phyloP scores from a whole-genome alignment of 1,284 basidiomycete species.

The Malassezia nana region DNA sequence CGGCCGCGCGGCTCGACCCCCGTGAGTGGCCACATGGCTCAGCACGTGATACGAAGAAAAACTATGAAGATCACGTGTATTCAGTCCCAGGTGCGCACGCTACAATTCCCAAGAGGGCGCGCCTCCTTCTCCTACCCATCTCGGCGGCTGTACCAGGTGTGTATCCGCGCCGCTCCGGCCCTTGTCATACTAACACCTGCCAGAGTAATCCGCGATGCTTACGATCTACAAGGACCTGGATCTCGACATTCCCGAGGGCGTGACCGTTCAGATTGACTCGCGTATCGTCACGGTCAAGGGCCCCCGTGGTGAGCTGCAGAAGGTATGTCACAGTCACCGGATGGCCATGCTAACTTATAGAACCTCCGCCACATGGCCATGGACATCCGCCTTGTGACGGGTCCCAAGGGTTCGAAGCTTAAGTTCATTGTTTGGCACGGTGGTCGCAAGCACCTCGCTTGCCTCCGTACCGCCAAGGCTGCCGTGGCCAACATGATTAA shows the following conservation, averaged over 20 bases:
- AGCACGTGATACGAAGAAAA: neutral
- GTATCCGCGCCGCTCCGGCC: neutral
- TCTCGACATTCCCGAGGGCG: conserved; percentile 40
- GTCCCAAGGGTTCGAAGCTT: conserved; percentile 59
- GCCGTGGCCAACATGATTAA: conserved; percentile 94
- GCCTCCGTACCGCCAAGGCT: conserved; percentile 88
- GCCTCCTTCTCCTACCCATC: conserved; percentile 16
- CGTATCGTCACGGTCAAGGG: conserved; percentile 47
- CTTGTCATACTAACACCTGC: neutral
- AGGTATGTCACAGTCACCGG: conserved; percentile 29
- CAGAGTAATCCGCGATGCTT: conserved; percentile 30
- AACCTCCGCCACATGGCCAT: conserved; percentile 48
- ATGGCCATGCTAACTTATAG: conserved; percentile 21
- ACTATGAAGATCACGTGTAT: conserved; percentile 1
- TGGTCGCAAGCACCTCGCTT: conserved; percentile 94
- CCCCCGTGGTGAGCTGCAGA: conserved; percentile 45
- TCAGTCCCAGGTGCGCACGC: neutral
- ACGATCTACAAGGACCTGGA: conserved; percentile 49
- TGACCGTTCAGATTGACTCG: conserved; percentile 38
- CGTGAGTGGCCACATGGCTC: neutral
- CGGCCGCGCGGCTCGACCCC: neutral
- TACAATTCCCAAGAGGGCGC: neutral
- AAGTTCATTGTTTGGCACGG: conserved; percentile 96
- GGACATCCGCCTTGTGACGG: conserved; percentile 50
- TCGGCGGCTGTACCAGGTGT: conserved; percentile 17